Base-by-base conservation (phyloP, 345 rosid genomes). In the Acer campestre region DNA sequence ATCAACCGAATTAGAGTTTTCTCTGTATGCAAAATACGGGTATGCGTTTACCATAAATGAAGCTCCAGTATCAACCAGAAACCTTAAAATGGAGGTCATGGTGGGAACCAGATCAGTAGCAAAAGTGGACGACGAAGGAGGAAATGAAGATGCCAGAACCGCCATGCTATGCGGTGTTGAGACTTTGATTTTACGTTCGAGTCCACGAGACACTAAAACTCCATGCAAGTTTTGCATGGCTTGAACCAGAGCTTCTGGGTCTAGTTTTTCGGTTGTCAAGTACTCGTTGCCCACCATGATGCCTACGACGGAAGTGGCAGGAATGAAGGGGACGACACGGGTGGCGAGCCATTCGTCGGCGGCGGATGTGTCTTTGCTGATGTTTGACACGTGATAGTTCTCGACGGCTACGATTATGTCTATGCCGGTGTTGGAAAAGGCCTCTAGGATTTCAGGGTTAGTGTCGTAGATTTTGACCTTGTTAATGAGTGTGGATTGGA, bases 161-260 rank as follows among this genome's bases (percentile, higher is more conserved):
- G 90, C 91, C 91, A 91, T 88, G 78, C 91, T 84, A 63, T 89
- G 90, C 6, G 93, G 95, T 0, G 91, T 89, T 10, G 89, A 80
- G 82, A 91, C 83, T 80, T 91, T 88, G 80, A 91, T 89, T 76
- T 91, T 86, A 14, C 91, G 94, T 77, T 89, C 87, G 0, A 91
- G 88, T 6, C 89, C 91, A 6, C 85, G 88, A 2, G 80, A 58
- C 10, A 85, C 63, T 14, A 91, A 77, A 20, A 77, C 95, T 0
- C 83, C 73, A 35, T 88, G 93, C 73, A 89, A 68, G 85, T 86
- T 89, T 29, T 85, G 90, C 93, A 91, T 85, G 14, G 93, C 90
- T 61, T 77, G 86, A 76, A 85, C 73, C 11, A 91, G 77, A 20
- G 75, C 83, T 53, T 84, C 82, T 1, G 89, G 87, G 66, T 82